A percentile compares a stretch with the other conserved stretches of the same genome.
Evolutionary conservation across 75 land plant genomes (phyloP).

Genomic region (Picea sitchensis): DNA sequence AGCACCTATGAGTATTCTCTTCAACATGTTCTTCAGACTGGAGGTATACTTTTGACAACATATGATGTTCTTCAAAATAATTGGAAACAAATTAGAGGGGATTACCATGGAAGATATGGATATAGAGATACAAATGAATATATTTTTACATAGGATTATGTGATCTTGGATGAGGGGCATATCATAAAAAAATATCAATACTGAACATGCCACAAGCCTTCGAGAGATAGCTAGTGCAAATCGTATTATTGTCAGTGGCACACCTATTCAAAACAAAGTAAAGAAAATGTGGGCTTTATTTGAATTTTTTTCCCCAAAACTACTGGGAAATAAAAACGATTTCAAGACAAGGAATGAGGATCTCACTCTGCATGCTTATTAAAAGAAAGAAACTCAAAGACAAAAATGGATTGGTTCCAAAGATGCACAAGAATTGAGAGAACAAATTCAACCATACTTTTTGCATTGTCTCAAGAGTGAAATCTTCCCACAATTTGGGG

Average conservation of each 20-base stretch:
- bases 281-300: constrained; percentile 98
- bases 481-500: too few species aligned
- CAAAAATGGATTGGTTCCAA: too few species aligned
- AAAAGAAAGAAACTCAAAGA: too few species aligned
- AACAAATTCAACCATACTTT: too few species aligned
- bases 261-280: constrained; percentile 66
- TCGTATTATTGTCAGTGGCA: too few species aligned
- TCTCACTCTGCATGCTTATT: constrained; percentile 76
- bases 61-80: constrained; percentile 96
- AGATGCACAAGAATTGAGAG: too few species aligned
- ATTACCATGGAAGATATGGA: constrained; percentile 31
- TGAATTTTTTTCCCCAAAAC: constrained; percentile 86
- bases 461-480: too few species aligned
- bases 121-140: constrained; percentile 51
- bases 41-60: constrained; percentile 90
- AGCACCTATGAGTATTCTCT: too few species aligned
- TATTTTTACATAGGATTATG: constrained; percentile 73
- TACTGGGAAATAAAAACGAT: constrained; percentile 81
- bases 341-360: constrained; percentile 84
- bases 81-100: constrained; percentile 64
- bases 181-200: constrained; percentile 86
- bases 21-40: constrained; percentile 28
- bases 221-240: constrained; percentile 59
- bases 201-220: constrained; percentile 91
- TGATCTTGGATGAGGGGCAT: constrained; percentile 98